phyloP scores from a whole-genome alignment of 176 grass and related monocot genomes.

The Juncus effusus region DNA sequence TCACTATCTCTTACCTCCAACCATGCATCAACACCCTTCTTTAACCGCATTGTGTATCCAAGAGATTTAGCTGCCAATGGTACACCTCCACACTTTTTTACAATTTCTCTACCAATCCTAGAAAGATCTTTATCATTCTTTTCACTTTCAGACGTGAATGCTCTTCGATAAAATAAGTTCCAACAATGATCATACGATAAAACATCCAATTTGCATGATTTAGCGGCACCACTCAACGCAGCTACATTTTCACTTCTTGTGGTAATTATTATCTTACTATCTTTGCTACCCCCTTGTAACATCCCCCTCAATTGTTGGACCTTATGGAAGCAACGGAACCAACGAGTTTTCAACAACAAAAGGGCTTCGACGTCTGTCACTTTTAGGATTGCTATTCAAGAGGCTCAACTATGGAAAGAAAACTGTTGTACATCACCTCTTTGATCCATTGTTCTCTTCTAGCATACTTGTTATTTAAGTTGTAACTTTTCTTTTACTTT shows the following conservation, averaged over 20 bases:
- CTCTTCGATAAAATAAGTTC: slow-evolving; percentile 12
- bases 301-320: slow-evolving; percentile 21
- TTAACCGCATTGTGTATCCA: not conserved
- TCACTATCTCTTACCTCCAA: slow-evolving; percentile 14
- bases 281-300: too few relatives aligned
- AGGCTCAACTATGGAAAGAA: too few relatives aligned
- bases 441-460: too few relatives aligned
- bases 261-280: slow-evolving; percentile 38
- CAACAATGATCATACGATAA: not conserved
- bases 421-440: too few relatives aligned
- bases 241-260: slow-evolving; percentile 12
- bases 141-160: not conserved
- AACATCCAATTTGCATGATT: not conserved
- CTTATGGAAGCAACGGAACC: too few relatives aligned
- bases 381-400: too few relatives aligned
- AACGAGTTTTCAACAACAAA: too few relatives aligned
- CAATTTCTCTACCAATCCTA: slow-evolving; percentile 23
- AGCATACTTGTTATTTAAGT: too few relatives aligned
- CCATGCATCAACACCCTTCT: slow-evolving; percentile 6
- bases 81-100: slow-evolving; percentile 33
- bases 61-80: slow-evolving; percentile 31
- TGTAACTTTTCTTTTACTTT: too few relatives aligned
- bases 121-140: not conserved
- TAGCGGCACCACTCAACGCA: not conserved
- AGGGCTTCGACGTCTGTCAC: too few relatives aligned